Evolutionary conservation across 441 rosid genomes (phyloP).

Genomic region (Populus hybrid): DNA sequence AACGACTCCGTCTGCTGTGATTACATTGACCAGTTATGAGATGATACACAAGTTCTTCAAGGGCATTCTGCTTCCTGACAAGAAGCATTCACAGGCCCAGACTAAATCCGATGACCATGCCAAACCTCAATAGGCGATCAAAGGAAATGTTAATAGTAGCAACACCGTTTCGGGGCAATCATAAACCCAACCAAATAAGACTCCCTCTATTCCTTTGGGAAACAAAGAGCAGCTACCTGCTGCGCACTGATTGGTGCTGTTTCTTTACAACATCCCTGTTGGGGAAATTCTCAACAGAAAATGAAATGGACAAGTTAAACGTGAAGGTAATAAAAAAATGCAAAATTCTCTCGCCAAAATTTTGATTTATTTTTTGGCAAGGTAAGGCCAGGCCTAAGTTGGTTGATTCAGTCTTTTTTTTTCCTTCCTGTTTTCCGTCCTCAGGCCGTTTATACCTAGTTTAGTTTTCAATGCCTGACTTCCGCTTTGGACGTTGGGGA

Average conservation of each 20-base stretch:
- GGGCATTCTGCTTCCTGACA: constrained; percentile 39
- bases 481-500: background rate
- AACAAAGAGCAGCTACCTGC: constrained; percentile 42
- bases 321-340: background rate
- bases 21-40: constrained; percentile 92
- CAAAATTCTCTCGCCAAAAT: background rate
- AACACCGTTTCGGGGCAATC: constrained; percentile 26
- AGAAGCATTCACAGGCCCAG: constrained; percentile 29
- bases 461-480: background rate
- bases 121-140: constrained; percentile 17
- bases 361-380: background rate
- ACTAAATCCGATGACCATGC: constrained; percentile 22
- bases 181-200: constrained; percentile 41
- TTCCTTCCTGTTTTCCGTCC: too few relatives aligned
- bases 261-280: constrained; percentile 3
- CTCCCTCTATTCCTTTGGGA: constrained; percentile 43
- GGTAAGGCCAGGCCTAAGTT: background rate
- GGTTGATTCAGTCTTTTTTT: background rate
- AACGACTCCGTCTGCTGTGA: constrained; percentile 91
- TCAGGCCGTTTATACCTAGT: too few relatives aligned
- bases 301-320: constrained; percentile 2
- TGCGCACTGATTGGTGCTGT: constrained; percentile 11
- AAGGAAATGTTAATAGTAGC: constrained; percentile 29
- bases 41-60: constrained; percentile 66
- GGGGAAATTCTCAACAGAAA: constrained; percentile 15